Base-by-base conservation (phyloP, 805 yeast species). In the Spathaspora arborariae region DNA sequence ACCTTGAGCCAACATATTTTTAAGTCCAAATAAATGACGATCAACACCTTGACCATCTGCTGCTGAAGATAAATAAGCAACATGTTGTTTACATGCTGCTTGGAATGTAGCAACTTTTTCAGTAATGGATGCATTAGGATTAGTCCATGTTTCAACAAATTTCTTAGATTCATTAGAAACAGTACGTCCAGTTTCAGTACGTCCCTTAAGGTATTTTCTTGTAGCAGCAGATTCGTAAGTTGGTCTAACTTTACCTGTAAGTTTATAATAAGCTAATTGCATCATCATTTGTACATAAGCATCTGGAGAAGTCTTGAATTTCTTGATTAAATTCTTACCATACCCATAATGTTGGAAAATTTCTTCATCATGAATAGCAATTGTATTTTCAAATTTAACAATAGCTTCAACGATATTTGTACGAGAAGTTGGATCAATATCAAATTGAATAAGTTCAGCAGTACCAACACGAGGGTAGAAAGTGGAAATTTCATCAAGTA, bases 221-320 rank as follows among this genome's bases (percentile, higher is more conserved):
- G 97, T 92, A 18, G 98, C 88, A 2, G 97, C 97, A 44, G 96
- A 84, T 68, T 92, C 99, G 68, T 92, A 92, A 10, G 97, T 92
- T 52, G 97, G 97, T 60, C 92, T 79, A 45, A 81, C 74, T 45
- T 77, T 79, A 19, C 96, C 96, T 36, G 88, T 77, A 68, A 82
- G 74, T 68, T 89, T 90, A 74, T 73, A 92, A 67, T 89, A 85
- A 16, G 96, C 96, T 52, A 94, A 76, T 75, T 92, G 99, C 60
- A 92, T 80, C 56, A 90, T 63, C 84, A 91, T 84, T 68, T 92
- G 99, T 44, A 88, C 80, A 62, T 78, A 92, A 1, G 97, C 96
- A 66, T 92, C 99, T 21, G 99, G 99, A 1, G 96, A 88, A 42
- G 79, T 75, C 68, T 88, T 89, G 70, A 86, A 84, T 58, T 80